A percentile compares a stretch with the other conserved stretches of the same genome.
Conservation (phyloP, 2,329 filamentous ascomycete genomes). For the Xylaria polymorpha region DNA sequence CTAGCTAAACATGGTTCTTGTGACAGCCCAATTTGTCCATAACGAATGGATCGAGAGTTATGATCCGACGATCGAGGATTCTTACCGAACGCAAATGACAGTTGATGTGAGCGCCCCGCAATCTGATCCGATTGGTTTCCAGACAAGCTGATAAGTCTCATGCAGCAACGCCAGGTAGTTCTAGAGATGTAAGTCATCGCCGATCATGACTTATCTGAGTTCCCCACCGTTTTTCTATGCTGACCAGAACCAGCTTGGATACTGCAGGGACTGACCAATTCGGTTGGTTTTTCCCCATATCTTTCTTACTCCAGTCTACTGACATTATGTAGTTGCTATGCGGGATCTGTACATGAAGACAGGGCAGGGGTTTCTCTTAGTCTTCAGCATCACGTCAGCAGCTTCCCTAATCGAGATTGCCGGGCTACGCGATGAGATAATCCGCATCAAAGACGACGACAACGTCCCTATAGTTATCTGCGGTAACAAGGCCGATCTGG, state of each 20-base stretch:
- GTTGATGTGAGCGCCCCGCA: constrained; percentile 77
- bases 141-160: constrained; percentile 51
- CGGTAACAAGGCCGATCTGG: constrained; percentile 90
- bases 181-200: constrained; percentile 79
- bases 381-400: constrained; percentile 89
- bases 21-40: constrained; percentile 87
- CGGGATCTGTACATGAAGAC: constrained; percentile 93
- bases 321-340: constrained; percentile 64
- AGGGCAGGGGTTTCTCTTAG: constrained; percentile 89
- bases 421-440: constrained; percentile 87
- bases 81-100: constrained; percentile 78
- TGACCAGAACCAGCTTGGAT: constrained; percentile 71
- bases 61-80: constrained; percentile 82
- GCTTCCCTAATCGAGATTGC: constrained; percentile 86
- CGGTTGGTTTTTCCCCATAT: constrained; percentile 67
- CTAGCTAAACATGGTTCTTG: constrained; percentile 40
- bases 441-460: constrained; percentile 89
- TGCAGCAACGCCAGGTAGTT: constrained; percentile 84
- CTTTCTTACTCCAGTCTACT: constrained; percentile 38
- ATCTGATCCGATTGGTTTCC: constrained; percentile 34
- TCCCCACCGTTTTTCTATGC: constrained; percentile 42
- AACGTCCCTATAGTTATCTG: constrained; percentile 89
- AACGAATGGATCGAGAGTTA: constrained; percentile 94
- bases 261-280: constrained; percentile 94
- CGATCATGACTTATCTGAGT: constrained; percentile 35